Base-by-base conservation (phyloP, 495 filamentous ascomycete species). In the Penicillium paradoxum region DNA sequence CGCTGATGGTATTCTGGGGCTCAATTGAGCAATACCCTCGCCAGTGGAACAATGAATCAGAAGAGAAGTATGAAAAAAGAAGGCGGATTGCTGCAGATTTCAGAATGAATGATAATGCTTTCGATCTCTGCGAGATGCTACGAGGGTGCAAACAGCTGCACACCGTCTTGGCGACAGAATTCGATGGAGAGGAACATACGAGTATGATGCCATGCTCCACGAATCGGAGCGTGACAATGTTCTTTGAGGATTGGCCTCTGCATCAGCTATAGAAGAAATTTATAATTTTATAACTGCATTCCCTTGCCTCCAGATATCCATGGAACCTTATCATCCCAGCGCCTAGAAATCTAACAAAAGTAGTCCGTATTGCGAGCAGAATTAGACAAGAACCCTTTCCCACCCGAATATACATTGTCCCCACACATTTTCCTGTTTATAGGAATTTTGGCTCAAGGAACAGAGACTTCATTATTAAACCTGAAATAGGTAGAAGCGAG, bases 21-120 rank as follows among this genome's bases (percentile, higher is more conserved):
- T 49, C 53, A 2, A 40, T 55, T 7, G 60, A 81, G 76, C 53
- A 82, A 60, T 37, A 73, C 51, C 58, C 81, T 58, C 53, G 72
- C 38, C 57, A 48, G 25, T 59, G 61, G 54, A 51, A 57, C 15
- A 54, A 65, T 39, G 63, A 67, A 19, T 29, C 59, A 0, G 54
- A 42, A 6, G 65, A 68, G 3, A 55, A 64, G 14, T 80, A 71
- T 36, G 73, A 72, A 46, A 55, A 53, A 48, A 77, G 78, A 30
- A 81, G 58, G 43, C 60, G 54, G 9, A 71, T 71, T 8, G 73
- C 76, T 6, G 73, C 41, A n/a, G 73, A 61, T 19, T 58, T 74
- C 63, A 69, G 74, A 18, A 66, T 66, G 22, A 65, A 51, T 6
- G 73, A 78, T 2, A 79, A 55, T 41, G 69, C 71, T 43, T 72